Conservation (phyloP, 305 asterid genomes). For the Euphrasia arctica region DNA sequence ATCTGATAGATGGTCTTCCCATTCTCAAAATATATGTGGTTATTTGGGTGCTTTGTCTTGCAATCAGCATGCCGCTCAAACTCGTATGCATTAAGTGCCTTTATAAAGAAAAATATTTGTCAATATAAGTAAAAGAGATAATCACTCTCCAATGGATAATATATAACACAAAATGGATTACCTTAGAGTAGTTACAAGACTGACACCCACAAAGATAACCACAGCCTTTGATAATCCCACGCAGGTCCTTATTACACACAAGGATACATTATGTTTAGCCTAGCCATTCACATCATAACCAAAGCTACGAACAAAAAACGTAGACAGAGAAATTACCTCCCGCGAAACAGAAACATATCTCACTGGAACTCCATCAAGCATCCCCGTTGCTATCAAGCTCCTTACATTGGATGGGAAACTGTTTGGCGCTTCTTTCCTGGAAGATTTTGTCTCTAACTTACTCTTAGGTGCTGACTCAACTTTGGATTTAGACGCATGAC, state of each 20-base stretch:
- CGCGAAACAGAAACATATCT: conserved; percentile 70
- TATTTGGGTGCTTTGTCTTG: conserved; percentile 16
- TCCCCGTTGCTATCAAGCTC: conserved; percentile 92
- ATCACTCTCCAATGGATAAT: not conserved
- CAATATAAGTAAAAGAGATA: conserved; percentile 2
- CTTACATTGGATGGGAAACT: conserved; percentile 96
- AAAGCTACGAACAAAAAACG: conserved; percentile 4
- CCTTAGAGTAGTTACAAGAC: conserved; percentile 82
- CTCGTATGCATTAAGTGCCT: conserved; percentile 90
- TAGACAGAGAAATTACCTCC: conserved; percentile 49
- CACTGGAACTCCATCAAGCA: conserved; percentile 92
- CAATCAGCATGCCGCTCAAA: conserved; percentile 44
- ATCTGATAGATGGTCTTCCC: conserved; percentile 14
- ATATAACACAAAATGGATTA: conserved; percentile 27
- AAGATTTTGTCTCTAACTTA: conserved; percentile 58
- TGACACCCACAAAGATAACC: conserved; percentile 95
- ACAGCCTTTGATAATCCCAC: conserved; percentile 86
- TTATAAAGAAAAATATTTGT: conserved; percentile 4
- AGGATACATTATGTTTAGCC: conserved; percentile 26
- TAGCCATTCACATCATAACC: conserved; percentile 24
- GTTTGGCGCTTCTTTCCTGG: conserved; percentile 85
- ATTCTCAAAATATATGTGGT: conserved; percentile 10
- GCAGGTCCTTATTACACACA: conserved; percentile 61
- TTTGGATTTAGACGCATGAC: conserved; percentile 46
- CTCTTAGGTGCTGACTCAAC: conserved; percentile 42